Conservation (phyloP, 805 yeast genomes). For the Candida loeiensis region DNA sequence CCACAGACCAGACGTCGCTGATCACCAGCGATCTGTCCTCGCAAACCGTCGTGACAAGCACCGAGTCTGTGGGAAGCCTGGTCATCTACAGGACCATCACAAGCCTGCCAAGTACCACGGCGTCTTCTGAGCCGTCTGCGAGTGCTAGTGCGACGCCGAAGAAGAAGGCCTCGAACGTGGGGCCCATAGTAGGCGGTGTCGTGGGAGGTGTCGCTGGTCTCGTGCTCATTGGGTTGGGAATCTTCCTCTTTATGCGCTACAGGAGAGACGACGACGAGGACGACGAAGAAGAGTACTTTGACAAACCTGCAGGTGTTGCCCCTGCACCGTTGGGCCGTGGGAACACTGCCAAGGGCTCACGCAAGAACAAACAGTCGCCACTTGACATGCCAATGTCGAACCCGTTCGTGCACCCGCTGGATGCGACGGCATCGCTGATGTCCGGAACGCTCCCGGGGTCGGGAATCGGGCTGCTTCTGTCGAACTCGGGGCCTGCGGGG, state of each 20-base stretch:
- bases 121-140: constrained; percentile 4
- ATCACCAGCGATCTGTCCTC: constrained; percentile 1
- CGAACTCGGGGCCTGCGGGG: constrained; percentile 4
- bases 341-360: constrained; percentile 21
- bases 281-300: constrained; percentile 36
- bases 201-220: constrained; percentile 41
- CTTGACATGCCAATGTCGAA: constrained; percentile 45
- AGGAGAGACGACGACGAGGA: constrained; percentile 51
- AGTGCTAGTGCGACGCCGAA: constrained; percentile 3
- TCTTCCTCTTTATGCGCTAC: constrained; percentile 32
- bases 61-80: constrained; percentile 6
- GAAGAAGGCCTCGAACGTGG: constrained; percentile 29
- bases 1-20: not conserved
- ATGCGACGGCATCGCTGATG: constrained; percentile 30
- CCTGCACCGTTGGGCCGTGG: constrained; percentile 41
- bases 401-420: constrained; percentile 63
- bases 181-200: constrained; percentile 45
- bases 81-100: constrained; percentile 12
- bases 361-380: constrained; percentile 29
- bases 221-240: constrained; percentile 19
- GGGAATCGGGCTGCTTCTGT: not conserved
- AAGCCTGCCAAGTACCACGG: constrained; percentile 4
- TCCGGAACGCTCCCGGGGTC: constrained; percentile 1
- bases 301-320: constrained; percentile 15
- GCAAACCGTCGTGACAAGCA: constrained; percentile 3